These are phyloP conservation scores for Trypanosoma lewisi DNA, from an alignment of 208 protist genomes.

Conservation along the genomic window DNA sequence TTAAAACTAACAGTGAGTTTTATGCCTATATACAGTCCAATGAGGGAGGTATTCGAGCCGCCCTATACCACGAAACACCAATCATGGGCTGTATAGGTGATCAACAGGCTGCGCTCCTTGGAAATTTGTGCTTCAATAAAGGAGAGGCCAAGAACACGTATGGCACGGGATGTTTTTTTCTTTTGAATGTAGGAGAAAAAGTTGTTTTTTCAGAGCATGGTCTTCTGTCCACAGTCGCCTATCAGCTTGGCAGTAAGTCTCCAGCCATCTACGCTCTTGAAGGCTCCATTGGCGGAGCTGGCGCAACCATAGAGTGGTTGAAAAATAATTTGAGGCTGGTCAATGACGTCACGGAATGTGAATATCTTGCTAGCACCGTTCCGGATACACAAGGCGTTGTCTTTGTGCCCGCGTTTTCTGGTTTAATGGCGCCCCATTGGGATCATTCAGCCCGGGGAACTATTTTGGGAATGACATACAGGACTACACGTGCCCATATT, in stretches of 20 bases:
- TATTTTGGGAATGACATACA: slow-evolving; percentile 93
- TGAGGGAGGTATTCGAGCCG: slow-evolving; percentile 32
- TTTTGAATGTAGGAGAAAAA: slow-evolving; percentile 95
- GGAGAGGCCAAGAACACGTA: slow-evolving; percentile 97
- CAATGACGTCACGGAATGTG: slow-evolving; percentile 52
- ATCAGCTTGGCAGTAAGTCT: slow-evolving; percentile 78
- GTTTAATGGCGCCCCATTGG: slow-evolving; percentile 98
- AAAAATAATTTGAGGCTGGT: slow-evolving; percentile 92
- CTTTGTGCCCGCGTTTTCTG: slow-evolving; percentile 98
- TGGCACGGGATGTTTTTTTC: slow-evolving; percentile 98
- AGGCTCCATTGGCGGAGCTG: slow-evolving; percentile 93
- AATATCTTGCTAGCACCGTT: slow-evolving; percentile 50
- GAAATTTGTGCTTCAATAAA: slow-evolving; percentile 90
- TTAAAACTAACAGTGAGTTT: slow-evolving; percentile 85
- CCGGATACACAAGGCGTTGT: slow-evolving; percentile 80
- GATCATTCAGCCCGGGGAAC: slow-evolving; percentile 91
- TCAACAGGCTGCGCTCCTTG: slow-evolving; percentile 97
- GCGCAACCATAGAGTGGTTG: slow-evolving; percentile 93
- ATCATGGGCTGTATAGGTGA: slow-evolving; percentile 95
- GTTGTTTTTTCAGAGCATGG: slow-evolving; percentile 86
- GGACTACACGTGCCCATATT: slow-evolving; percentile 83
- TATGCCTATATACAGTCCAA: slow-evolving; percentile 41
- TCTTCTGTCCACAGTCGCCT: slow-evolving; percentile 95
- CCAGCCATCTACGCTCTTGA: slow-evolving; percentile 78
- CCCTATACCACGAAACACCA: slow-evolving; percentile 38